These are phyloP conservation scores for Mucor mucedo DNA, from an alignment of 371 early-diverging fungal species.

Conservation along the genomic window DNA sequence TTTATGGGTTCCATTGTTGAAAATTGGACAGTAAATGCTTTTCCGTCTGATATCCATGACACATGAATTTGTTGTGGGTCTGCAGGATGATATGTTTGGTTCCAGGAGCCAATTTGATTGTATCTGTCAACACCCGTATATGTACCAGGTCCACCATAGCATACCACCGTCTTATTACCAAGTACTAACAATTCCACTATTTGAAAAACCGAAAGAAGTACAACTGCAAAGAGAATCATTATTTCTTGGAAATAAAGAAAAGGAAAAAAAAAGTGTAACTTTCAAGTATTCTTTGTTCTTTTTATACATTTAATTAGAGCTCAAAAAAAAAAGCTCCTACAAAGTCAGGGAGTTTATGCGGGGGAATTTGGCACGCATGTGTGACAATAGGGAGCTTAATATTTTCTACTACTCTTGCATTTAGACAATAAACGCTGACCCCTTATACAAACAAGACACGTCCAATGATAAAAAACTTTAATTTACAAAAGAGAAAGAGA, in stretches of 20 bases:
- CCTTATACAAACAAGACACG: too few species aligned
- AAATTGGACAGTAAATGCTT: conserved; percentile 40
- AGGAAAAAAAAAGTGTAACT: not conserved
- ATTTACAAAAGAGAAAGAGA: too few species aligned
- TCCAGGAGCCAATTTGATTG: conserved; percentile 36
- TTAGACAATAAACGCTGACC: too few species aligned
- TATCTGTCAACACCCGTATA: conserved; percentile 26
- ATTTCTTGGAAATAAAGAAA: too few species aligned
- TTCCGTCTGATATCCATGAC: conserved; percentile 31
- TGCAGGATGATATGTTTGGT: conserved; percentile 35
- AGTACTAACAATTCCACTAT: not conserved
- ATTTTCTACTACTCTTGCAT: too few species aligned
- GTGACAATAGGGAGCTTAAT: too few species aligned
- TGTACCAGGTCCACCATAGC: conserved; percentile 32
- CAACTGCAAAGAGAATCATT: not conserved
- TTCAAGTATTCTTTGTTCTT: not conserved
- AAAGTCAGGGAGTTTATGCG: too few species aligned
- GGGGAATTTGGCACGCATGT: too few species aligned
- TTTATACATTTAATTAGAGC: too few species aligned
- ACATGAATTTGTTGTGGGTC: conserved; percentile 50
- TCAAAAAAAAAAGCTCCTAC: too few species aligned
- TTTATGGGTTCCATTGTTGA: conserved; percentile 29
- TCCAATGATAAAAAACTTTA: too few species aligned
- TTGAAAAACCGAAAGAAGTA: not conserved
- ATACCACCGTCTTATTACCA: conserved; percentile 4